These are phyloP conservation scores for Auricularia heimuer DNA, from an alignment of 768 basidiomycete genomes.

Conservation along the genomic window DNA sequence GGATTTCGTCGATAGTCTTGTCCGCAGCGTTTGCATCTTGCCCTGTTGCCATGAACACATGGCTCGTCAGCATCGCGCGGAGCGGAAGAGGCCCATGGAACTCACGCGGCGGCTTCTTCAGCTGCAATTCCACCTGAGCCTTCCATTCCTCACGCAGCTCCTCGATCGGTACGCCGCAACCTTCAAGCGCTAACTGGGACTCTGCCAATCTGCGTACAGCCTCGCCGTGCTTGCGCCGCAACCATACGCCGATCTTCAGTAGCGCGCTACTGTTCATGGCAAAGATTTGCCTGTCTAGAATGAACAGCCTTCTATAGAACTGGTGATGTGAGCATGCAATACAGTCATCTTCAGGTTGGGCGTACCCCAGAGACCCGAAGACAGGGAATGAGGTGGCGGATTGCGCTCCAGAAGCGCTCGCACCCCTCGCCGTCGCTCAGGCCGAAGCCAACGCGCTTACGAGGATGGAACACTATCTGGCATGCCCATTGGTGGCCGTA, in stretches of 20 bases:
- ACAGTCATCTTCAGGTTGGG: not conserved
- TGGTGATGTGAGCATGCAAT: not conserved
- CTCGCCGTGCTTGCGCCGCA: not conserved
- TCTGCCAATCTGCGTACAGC: not conserved
- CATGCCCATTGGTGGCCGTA: slow-evolving; percentile 31
- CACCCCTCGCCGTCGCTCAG: too few relatives aligned
- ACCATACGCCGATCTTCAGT: not conserved
- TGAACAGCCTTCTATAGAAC: not conserved
- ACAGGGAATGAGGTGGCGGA: slow-evolving; percentile 3
- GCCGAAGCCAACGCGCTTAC: slow-evolving; percentile 17
- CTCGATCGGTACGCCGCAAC: not conserved
- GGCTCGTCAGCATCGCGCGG: too few relatives aligned
- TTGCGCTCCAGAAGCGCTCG: slow-evolving; percentile 8
- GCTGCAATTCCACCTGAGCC: not conserved
- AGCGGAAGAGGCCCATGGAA: not conserved
- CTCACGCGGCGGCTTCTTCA: not conserved
- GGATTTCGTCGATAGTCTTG: not conserved
- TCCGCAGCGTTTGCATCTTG: not conserved
- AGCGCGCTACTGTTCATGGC: not conserved
- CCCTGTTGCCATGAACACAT: not conserved
- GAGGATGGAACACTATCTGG: slow-evolving; percentile 27
- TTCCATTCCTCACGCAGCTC: not conserved
- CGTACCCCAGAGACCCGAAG: slow-evolving; percentile 7
- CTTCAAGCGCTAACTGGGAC: not conserved
- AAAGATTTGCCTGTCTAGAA: not conserved